phyloP scores from a whole-genome alignment of 2,329 filamentous ascomycete genomes.

The Decorospora gaudefroyi region DNA sequence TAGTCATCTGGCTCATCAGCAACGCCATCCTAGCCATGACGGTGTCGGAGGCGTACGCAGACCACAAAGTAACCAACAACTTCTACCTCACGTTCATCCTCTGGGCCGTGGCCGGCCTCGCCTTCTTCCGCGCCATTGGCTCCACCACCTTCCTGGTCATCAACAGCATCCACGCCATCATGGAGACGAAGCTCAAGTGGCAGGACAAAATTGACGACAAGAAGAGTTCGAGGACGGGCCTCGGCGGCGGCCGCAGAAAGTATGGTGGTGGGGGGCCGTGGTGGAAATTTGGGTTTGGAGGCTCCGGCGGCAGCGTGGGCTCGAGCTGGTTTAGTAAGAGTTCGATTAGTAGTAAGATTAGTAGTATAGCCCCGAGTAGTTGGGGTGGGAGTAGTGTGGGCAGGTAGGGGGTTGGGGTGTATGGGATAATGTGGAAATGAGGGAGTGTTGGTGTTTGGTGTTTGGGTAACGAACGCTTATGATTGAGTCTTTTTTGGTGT shows the following conservation, averaged over 20 bases:
- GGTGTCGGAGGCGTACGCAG: conserved; percentile 81
- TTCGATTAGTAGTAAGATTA: conserved; percentile 47
- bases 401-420: no score
- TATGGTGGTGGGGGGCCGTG: conserved; percentile 12
- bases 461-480: not conserved
- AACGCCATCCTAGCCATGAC: conserved; percentile 95
- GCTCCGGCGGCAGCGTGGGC: conserved; percentile 33
- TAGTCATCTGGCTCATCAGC: conserved; percentile 88
- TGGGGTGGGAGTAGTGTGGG: conserved; percentile 43
- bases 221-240: conserved; percentile 31
- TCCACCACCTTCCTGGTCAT: conserved; percentile 80
- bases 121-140: conserved; percentile 85
- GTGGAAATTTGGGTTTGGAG: conserved; percentile 37
- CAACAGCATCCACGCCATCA: conserved; percentile 79
- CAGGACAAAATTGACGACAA: conserved; percentile 42
- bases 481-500: not conserved
- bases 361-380: conserved; percentile 38
- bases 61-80: conserved; percentile 74
- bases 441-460: no score
- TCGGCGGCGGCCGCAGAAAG: conserved; percentile 36
- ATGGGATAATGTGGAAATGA: conserved; percentile 8
- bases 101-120: conserved; percentile 85
- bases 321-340: conserved; percentile 47
- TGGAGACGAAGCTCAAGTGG: conserved; percentile 79
- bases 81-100: conserved; percentile 91